Evolutionary conservation across 106 monocot genomes (phyloP).

Genomic region (Dioscorea dumetorum): DNA sequence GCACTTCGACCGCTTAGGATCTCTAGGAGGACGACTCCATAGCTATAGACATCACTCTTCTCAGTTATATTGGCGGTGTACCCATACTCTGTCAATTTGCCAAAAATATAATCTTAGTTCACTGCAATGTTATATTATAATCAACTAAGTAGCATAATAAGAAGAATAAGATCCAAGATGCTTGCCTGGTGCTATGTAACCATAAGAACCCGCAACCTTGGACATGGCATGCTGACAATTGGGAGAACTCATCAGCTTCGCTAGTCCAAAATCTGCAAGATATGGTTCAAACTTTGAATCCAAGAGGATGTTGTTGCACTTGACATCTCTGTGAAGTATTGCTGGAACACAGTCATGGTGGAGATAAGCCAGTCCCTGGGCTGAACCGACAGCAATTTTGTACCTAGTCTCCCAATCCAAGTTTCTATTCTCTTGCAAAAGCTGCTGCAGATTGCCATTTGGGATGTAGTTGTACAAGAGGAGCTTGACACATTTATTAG

Average conservation of each 20-base stretch:
- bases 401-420: conserved; percentile 96
- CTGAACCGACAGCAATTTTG: conserved; percentile 72
- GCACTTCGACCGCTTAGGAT: conserved; percentile 83
- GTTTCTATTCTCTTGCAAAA: conserved; percentile 56
- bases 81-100: conserved; percentile 64
- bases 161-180: neutral
- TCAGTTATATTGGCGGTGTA: conserved; percentile 90
- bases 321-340: conserved; percentile 86
- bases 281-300: conserved; percentile 80
- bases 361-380: conserved; percentile 86
- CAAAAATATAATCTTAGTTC: no score
- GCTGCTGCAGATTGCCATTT: conserved; percentile 63
- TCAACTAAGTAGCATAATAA: neutral
- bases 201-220: conserved; percentile 82
- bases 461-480: conserved; percentile 64
- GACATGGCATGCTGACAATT: conserved; percentile 84
- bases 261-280: conserved; percentile 91
- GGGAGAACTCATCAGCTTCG: conserved; percentile 74
- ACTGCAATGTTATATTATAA: no score
- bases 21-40: conserved; percentile 89
- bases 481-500: conserved; percentile 50
- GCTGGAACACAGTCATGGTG: conserved; percentile 92
- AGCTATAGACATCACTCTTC: conserved; percentile 99
- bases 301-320: conserved; percentile 87
- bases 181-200: conserved; percentile 98